Conservation (phyloP, 2,329 filamentous ascomycete genomes). For the Harringtonia lauricola region DNA sequence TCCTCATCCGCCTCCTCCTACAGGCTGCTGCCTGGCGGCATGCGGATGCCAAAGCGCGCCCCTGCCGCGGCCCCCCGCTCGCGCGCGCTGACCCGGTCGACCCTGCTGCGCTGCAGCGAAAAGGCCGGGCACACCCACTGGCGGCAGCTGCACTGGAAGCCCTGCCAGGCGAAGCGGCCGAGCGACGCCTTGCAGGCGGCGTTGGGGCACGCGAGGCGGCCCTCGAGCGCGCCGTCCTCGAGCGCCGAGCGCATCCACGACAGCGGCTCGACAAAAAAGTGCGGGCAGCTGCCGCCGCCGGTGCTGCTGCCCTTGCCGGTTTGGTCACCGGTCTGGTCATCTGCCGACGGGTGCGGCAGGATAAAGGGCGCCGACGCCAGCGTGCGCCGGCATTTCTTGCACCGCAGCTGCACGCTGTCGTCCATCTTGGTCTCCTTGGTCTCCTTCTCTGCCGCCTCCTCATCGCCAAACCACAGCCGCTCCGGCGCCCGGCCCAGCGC, state of each 20-base stretch:
- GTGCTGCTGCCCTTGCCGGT: slow-evolving; percentile 2
- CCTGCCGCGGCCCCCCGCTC: slow-evolving; percentile 13
- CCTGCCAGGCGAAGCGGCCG: slow-evolving; percentile 93
- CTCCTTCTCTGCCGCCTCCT: slow-evolving; percentile 33
- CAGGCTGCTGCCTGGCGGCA: slow-evolving; percentile 35
- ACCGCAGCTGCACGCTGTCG: slow-evolving; percentile 54
- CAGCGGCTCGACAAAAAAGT: slow-evolving; percentile 84
- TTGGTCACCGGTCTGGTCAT: too few relatives aligned
- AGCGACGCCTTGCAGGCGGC: slow-evolving; percentile 68
- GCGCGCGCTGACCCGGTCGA: slow-evolving; percentile 51
- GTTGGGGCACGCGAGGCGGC: slow-evolving; percentile 75
- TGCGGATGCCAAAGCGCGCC: slow-evolving; percentile 35
- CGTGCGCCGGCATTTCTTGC: slow-evolving; percentile 77
- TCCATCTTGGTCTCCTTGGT: slow-evolving; percentile 8
- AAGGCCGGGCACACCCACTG: slow-evolving; percentile 89
- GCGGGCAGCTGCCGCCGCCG: slow-evolving; percentile 47
- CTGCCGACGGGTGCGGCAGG: slow-evolving; percentile 42
- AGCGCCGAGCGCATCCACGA: slow-evolving; percentile 89
- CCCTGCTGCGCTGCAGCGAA: slow-evolving; percentile 67
- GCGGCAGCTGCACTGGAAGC: slow-evolving; percentile 82
- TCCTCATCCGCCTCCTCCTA: too few relatives aligned
- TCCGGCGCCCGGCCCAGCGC: slow-evolving; percentile 71
- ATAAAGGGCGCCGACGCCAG: slow-evolving; percentile 51
- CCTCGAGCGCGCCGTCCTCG: slow-evolving; percentile 70
- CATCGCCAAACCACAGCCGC: slow-evolving; percentile 74